These are phyloP conservation scores for Neckera pumila DNA, from an alignment of 225 moss, liverwort and hornwort genomes.

Conservation along the genomic window DNA sequence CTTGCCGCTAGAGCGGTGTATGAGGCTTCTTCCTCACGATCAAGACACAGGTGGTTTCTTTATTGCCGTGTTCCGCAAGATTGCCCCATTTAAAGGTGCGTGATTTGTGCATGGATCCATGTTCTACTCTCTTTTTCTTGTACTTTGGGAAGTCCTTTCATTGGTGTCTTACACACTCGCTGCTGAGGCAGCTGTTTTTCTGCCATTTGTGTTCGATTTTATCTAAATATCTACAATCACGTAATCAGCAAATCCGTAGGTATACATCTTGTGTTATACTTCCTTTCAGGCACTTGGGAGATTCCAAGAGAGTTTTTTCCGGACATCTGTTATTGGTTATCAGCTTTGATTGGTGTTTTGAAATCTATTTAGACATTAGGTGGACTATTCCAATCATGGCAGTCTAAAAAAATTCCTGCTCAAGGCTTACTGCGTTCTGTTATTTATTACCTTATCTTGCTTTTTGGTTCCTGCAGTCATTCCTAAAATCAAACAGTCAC, in stretches of 20 bases:
- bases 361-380: background rate
- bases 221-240: background rate
- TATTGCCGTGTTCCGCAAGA: conserved; percentile 77
- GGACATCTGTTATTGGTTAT: background rate
- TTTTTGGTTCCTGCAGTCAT: conserved; percentile 12
- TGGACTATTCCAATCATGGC: background rate
- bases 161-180: background rate
- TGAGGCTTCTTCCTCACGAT: conserved; percentile 93
- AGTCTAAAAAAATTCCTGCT: background rate
- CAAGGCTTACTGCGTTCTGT: background rate
- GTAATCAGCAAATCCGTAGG: background rate
- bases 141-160: background rate
- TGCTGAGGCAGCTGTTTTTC: background rate
- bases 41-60: conserved; percentile 95
- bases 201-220: background rate
- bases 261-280: background rate
- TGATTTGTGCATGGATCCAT: background rate
- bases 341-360: background rate
- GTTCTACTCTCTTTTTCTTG: background rate
- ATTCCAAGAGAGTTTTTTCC: background rate
- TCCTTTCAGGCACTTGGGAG: background rate
- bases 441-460: background rate
- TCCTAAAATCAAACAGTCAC: conserved; percentile 35
- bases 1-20: conserved; percentile 78
- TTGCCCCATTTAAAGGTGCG: conserved; percentile 58